Percentiles rank a stretch among this genome's conserved stretches.
Conservation (phyloP, 2,329 filamentous ascomycete species). For the Zalaria sp. region DNA sequence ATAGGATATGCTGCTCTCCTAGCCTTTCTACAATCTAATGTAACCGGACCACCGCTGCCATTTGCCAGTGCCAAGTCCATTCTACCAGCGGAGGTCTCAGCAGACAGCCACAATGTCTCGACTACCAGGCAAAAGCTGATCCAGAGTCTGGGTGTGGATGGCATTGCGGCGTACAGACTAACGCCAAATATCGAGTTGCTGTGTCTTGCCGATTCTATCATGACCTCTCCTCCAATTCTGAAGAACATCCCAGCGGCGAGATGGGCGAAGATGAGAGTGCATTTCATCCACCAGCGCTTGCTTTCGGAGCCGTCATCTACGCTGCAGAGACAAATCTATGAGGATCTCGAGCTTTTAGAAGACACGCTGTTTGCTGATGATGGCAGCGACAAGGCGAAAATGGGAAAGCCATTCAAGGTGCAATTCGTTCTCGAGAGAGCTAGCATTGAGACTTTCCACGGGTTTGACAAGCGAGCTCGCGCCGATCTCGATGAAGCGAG, state of each 20-base stretch:
- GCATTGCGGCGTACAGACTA: conserved; percentile 71
- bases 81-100: conserved; percentile 33
- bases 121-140: conserved; percentile 46
- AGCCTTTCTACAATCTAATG: conserved; percentile 72
- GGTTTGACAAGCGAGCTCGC: conserved; percentile 61
- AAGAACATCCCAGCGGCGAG: conserved; percentile 30
- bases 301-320: conserved; percentile 47
- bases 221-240: conserved; percentile 34
- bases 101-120: conserved; percentile 19
- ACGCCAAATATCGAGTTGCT: conserved; percentile 78
- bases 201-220: conserved; percentile 52
- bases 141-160: conserved; percentile 61
- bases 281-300: conserved; percentile 58
- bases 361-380: conserved; percentile 19
- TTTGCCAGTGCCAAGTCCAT: conserved; percentile 38
- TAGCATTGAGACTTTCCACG: conserved; percentile 71
- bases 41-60: conserved; percentile 70
- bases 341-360: conserved; percentile 43
- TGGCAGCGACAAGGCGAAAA: conserved; percentile 12
- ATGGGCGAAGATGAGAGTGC: conserved; percentile 57
- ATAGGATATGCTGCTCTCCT: conserved; percentile 57
- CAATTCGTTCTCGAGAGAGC: conserved; percentile 71
- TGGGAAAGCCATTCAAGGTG: conserved; percentile 32
- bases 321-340: conserved; percentile 46
- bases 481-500: conserved; percentile 57